phyloP scores from a whole-genome alignment of 1,284 basidiomycete species.

The Apiotrichum brassicae region DNA sequence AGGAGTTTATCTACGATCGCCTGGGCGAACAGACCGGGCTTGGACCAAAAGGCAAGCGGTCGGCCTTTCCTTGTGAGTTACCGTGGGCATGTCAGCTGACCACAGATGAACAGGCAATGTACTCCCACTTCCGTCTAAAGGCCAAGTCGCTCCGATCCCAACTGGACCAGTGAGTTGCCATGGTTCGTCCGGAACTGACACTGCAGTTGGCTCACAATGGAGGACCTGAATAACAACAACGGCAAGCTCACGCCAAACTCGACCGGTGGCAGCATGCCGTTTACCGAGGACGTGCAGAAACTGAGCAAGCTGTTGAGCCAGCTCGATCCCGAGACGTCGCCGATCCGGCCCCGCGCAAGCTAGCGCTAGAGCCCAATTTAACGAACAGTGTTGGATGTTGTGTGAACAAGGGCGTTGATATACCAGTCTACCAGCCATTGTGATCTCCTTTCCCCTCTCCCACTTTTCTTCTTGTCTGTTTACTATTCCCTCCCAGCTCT shows the following conservation, averaged over 20 bases:
- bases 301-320: conserved; percentile 32
- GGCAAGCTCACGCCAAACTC: conserved; percentile 17
- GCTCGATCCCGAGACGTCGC: conserved; percentile 34
- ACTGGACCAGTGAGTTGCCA: conserved; percentile 35
- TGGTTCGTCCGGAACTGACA: background rate
- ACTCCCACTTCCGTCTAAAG: conserved; percentile 37
- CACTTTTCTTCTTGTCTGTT: too few species aligned
- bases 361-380: too few species aligned
- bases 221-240: conserved; percentile 20
- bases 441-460: too few species aligned
- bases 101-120: conserved; percentile 32
- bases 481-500: too few species aligned
- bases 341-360: background rate
- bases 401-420: background rate
- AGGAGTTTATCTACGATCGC: conserved; percentile 32
- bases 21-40: conserved; percentile 20
- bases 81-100: conserved; percentile 8
- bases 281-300: conserved; percentile 35
- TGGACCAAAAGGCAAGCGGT: conserved; percentile 15
- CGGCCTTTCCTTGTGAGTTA: conserved; percentile 16
- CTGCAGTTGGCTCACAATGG: conserved; percentile 39
- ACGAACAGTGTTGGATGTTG: background rate
- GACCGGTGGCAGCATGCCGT: conserved; percentile 18
- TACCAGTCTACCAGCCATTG: background rate
- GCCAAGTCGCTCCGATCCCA: conserved; percentile 36